These are phyloP conservation scores for Verruconis gallopava DNA, from an alignment of 2,329 filamentous ascomycete species.

Conservation along the genomic window DNA sequence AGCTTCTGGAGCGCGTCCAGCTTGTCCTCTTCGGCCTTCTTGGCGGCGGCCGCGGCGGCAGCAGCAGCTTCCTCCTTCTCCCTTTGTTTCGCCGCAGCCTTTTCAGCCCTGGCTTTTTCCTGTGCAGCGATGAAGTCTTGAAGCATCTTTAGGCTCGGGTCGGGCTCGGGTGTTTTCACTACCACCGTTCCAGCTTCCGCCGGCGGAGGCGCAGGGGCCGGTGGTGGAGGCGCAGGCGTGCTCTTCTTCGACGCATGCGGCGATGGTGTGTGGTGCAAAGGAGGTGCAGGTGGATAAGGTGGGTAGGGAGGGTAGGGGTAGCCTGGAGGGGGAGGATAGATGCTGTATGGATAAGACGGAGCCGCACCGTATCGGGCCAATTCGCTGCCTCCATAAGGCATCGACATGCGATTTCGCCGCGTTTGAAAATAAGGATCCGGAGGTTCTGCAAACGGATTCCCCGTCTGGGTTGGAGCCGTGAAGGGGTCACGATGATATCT, in stretches of 20 bases:
- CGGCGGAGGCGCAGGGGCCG: constrained; percentile 13
- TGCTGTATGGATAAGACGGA: constrained; percentile 16
- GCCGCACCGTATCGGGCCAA: constrained; percentile 24
- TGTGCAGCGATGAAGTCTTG: constrained; percentile 23
- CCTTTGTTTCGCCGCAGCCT: constrained; percentile 12
- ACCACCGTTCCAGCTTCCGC: constrained; percentile 15
- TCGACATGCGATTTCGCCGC: constrained; percentile 21
- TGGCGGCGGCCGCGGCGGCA: constrained; percentile 5
- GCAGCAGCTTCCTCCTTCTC: constrained; percentile 11
- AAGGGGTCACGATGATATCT: constrained; percentile 19
- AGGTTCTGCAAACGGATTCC: constrained; percentile 23
- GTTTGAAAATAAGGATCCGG: constrained; percentile 9
- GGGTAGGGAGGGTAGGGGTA: constrained; percentile 10
- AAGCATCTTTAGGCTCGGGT: constrained; percentile 18
- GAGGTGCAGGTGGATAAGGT: constrained; percentile 13
- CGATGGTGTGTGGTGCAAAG: constrained; percentile 16
- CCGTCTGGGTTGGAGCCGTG: constrained; percentile 25
- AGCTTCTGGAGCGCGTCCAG: constrained; percentile 14
- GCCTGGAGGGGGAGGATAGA: neutral
- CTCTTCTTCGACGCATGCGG: constrained; percentile 11
- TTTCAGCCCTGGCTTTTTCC: constrained; percentile 20
- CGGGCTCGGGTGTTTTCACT: constrained; percentile 13
- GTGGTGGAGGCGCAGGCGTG: constrained; percentile 12
- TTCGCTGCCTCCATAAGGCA: constrained; percentile 17
- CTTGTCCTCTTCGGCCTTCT: constrained; percentile 13